These are phyloP conservation scores for Nitzschia sp. DNA, from an alignment of 108 stramenopile species.

Conservation along the genomic window DNA sequence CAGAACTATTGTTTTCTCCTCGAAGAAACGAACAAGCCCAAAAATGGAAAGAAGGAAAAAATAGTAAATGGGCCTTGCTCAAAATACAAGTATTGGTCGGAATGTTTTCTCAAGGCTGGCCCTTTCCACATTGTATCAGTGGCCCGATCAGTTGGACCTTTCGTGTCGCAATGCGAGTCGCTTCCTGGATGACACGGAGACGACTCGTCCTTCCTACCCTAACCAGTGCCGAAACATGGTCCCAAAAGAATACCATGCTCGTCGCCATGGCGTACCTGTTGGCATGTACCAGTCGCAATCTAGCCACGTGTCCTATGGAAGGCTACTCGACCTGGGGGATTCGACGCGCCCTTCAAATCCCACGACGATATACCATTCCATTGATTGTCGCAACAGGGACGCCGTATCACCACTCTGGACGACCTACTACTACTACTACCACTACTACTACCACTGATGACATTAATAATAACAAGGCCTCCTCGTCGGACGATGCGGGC, in stretches of 20 bases:
- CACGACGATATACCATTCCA: conserved; percentile 64
- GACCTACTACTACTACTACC: not conserved
- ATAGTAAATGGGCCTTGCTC: conserved; percentile 19
- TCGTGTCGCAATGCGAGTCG: conserved; percentile 49
- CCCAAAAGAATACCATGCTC: conserved; percentile 90
- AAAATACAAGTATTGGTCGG: conserved; percentile 54
- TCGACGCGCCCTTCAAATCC: conserved; percentile 60
- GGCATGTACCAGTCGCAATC: conserved; percentile 73
- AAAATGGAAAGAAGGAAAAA: conserved; percentile 2
- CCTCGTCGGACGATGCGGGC: conserved; percentile 64
- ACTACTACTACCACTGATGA: too few species aligned
- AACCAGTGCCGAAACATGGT: conserved; percentile 79
- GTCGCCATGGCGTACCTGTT: conserved; percentile 88
- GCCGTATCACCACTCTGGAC: conserved; percentile 40
- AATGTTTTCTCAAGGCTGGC: conserved; percentile 78
- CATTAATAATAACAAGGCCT: too few species aligned
- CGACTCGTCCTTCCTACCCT: conserved; percentile 68
- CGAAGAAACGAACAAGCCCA: too few species aligned
- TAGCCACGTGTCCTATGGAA: conserved; percentile 93
- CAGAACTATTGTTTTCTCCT: not conserved
- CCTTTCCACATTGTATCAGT: conserved; percentile 59
- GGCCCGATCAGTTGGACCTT: conserved; percentile 63
- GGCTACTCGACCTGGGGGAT: conserved; percentile 70
- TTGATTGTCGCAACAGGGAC: conserved; percentile 70
- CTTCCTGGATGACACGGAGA: conserved; percentile 38